These are phyloP conservation scores for Neurospora sp. DNA, from an alignment of 2,329 filamentous ascomycete genomes.

Conservation along the genomic window DNA sequence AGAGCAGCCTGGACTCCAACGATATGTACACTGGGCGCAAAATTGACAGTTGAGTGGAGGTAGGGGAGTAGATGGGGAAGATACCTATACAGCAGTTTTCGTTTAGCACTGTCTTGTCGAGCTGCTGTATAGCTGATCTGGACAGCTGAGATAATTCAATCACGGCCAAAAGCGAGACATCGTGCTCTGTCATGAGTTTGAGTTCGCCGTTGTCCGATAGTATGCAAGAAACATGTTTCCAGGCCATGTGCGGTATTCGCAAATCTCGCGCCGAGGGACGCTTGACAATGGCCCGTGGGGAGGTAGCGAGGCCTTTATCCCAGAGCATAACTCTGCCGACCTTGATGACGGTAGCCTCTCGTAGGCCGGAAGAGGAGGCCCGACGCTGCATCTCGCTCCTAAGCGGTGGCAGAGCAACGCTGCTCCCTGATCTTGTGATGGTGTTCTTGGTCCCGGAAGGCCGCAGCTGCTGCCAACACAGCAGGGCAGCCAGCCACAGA, in stretches of 20 bases:
- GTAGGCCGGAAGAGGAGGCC: constrained; percentile 32
- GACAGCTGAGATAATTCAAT: constrained; percentile 85
- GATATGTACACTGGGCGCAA: constrained; percentile 85
- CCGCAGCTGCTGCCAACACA: constrained; percentile 72
- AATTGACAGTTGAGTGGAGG: constrained; percentile 62
- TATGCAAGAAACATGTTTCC: constrained; percentile 86
- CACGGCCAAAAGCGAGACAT: constrained; percentile 68
- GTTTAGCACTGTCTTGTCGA: constrained; percentile 83
- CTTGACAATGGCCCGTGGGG: constrained; percentile 46
- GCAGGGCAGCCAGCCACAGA: constrained; percentile 68
- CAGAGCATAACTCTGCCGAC: constrained; percentile 85
- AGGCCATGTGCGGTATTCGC: constrained; percentile 48
- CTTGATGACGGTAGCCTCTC: constrained; percentile 82
- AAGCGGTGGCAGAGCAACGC: constrained; percentile 29
- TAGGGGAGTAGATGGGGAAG: constrained; percentile 82
- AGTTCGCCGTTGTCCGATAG: constrained; percentile 92
- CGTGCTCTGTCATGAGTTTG: constrained; percentile 79
- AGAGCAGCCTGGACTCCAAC: constrained; percentile 77
- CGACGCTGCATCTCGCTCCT: constrained; percentile 36
- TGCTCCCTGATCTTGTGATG: not conserved
- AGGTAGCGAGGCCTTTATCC: constrained; percentile 61
- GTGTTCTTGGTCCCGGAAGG: constrained; percentile 41
- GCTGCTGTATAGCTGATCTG: constrained; percentile 78
- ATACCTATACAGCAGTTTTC: constrained; percentile 93
- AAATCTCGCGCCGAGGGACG: constrained; percentile 48